Conservation (phyloP, 2,329 filamentous ascomycete species). For the Microcera coccophila region DNA sequence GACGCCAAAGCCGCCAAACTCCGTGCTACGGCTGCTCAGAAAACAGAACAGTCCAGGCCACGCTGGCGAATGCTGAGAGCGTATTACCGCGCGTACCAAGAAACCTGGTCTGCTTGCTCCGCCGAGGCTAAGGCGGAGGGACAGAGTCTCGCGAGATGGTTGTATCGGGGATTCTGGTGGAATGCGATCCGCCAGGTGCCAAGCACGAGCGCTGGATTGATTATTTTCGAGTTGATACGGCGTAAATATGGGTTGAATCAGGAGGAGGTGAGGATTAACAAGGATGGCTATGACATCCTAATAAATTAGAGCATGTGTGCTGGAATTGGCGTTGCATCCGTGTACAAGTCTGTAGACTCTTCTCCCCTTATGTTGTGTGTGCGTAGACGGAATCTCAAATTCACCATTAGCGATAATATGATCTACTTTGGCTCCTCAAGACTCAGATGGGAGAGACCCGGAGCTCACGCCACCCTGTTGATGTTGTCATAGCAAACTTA, state of each 20-base stretch:
- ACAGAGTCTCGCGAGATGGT: constrained; percentile 55
- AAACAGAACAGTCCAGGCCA: constrained; percentile 32
- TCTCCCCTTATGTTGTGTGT: constrained; percentile 15
- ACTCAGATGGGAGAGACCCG: no score
- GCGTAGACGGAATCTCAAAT: no score
- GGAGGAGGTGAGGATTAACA: constrained; percentile 61
- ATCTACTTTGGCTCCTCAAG: no score
- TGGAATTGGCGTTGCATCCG: constrained; percentile 2
- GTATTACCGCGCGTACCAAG: constrained; percentile 68
- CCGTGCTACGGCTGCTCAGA: constrained; percentile 30
- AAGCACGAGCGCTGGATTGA: constrained; percentile 70
- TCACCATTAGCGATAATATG: no score
- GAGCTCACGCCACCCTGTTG: no score
- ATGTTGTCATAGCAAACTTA: no score
- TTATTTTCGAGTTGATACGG: constrained; percentile 73
- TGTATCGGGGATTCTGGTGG: constrained; percentile 70
- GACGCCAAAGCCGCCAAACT: constrained; percentile 56
- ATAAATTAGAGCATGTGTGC: constrained; percentile 35
- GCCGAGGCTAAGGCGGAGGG: constrained; percentile 54
- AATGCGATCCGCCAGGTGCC: constrained; percentile 70
- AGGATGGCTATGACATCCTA: constrained; percentile 69
- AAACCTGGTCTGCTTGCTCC: constrained; percentile 60
- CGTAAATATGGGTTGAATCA: constrained; percentile 64
- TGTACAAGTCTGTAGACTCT: constrained; percentile 10
- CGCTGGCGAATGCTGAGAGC: constrained; percentile 55